These are phyloP conservation scores for Diversispora eburnea DNA, from an alignment of 192 early-diverging fungal species.

Conservation along the genomic window DNA sequence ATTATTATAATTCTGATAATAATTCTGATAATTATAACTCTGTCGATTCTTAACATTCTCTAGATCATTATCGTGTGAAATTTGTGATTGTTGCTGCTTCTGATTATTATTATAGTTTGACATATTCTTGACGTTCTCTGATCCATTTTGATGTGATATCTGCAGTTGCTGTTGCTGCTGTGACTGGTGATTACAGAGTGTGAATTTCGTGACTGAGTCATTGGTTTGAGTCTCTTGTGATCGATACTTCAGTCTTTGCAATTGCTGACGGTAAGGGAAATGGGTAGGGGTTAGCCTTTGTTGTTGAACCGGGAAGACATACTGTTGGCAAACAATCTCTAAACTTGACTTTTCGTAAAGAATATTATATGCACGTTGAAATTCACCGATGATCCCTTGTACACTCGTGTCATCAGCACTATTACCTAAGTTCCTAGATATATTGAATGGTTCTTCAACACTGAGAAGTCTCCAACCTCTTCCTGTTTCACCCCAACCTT, in stretches of 20 bases:
- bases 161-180: too few species aligned
- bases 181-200: too few species aligned
- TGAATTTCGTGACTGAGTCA: too few species aligned
- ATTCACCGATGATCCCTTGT: constrained; percentile 77
- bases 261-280: background rate
- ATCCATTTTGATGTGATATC: too few species aligned
- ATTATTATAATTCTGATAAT: too few species aligned
- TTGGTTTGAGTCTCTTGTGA: background rate
- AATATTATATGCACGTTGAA: constrained; percentile 64
- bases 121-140: too few species aligned
- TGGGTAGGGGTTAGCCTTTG: background rate
- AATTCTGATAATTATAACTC: too few species aligned
- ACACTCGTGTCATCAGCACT: constrained; percentile 78
- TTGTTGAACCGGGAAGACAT: constrained; percentile 37
- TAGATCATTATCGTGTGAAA: too few species aligned
- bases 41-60: too few species aligned
- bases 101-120: too few species aligned
- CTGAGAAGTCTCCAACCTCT: constrained; percentile 69
- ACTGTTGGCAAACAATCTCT: constrained; percentile 53
- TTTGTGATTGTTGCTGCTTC: too few species aligned
- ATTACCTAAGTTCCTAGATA: constrained; percentile 85
- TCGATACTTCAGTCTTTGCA: background rate
- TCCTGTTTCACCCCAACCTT: constrained; percentile 86
- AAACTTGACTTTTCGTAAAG: constrained; percentile 48
- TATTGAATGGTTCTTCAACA: constrained; percentile 92